Conservation (phyloP, 192 early-diverging fungal species). For the Coemansia sp. region DNA sequence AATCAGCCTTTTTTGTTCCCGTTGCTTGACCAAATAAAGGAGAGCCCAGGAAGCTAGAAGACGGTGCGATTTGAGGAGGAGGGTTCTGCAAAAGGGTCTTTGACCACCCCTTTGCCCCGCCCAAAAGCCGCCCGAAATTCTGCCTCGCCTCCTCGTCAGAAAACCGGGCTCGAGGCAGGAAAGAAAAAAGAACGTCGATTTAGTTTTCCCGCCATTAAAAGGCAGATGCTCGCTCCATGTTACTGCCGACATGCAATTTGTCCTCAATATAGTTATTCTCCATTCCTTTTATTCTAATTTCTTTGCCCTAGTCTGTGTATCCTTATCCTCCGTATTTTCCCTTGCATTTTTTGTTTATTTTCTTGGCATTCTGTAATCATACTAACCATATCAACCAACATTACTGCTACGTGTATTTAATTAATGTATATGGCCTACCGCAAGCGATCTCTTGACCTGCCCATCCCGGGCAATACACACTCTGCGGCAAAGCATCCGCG, state of each 20-base stretch:
- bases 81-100: not conserved
- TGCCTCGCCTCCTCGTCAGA: no score
- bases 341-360: constrained; percentile 5
- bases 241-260: not conserved
- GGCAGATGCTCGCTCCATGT: not conserved
- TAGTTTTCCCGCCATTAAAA: not conserved
- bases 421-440: constrained; percentile 50
- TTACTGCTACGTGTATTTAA: not conserved
- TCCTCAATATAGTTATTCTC: not conserved
- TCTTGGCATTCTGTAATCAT: constrained; percentile 6
- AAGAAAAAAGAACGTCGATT: not conserved
- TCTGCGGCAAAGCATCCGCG: constrained; percentile 30
- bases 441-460: constrained; percentile 49
- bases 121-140: no score
- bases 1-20: no score
- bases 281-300: constrained; percentile 9
- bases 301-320: not conserved
- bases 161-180: not conserved
- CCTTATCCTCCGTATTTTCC: not conserved
- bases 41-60: no score
- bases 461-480: constrained; percentile 9
- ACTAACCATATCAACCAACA: not conserved
- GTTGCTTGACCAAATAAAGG: no score
- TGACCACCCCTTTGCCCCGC: constrained; percentile 8
- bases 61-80: constrained; percentile 6